A percentile compares a stretch with the other conserved stretches of the same genome.
phyloP scores from a whole-genome alignment of 371 early-diverging fungal species.

The Basidiobolus meristosporus region DNA sequence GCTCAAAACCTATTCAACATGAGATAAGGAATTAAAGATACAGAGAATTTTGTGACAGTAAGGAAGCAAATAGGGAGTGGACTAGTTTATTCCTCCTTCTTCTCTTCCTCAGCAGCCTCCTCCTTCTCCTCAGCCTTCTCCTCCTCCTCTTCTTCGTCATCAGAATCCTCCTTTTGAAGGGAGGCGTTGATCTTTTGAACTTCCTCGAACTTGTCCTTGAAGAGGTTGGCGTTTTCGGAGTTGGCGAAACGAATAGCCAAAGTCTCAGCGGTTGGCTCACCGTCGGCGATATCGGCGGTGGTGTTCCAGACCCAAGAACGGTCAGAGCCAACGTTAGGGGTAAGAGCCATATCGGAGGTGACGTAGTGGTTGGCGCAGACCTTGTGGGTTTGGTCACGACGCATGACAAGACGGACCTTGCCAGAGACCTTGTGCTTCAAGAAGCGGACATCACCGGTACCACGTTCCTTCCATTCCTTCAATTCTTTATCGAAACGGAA shows the following conservation, averaged over 20 bases:
- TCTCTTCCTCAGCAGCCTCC: slow-evolving; percentile 5
- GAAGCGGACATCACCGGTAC: slow-evolving; percentile 90
- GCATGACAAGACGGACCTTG: slow-evolving; percentile 88
- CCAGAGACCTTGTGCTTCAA: slow-evolving; percentile 73
- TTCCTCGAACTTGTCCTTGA: slow-evolving; percentile 48
- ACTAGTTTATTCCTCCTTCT: slow-evolving; percentile 2
- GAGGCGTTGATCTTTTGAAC: slow-evolving; percentile 27
- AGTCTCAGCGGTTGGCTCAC: slow-evolving; percentile 58
- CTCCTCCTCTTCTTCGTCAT: slow-evolving; percentile 4
- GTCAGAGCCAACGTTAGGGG: slow-evolving; percentile 89
- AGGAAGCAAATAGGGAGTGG: too few species aligned
- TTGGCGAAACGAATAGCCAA: slow-evolving; percentile 94
- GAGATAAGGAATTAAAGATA: too few species aligned
- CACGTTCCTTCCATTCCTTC: slow-evolving; percentile 97
- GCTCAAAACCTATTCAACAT: too few species aligned
- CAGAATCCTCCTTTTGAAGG: slow-evolving; percentile 3
- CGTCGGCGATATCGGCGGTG: slow-evolving; percentile 77
- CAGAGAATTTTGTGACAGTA: too few species aligned
- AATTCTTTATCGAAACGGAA: slow-evolving; percentile 82
- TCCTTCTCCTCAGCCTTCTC: slow-evolving; percentile 5
- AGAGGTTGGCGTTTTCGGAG: slow-evolving; percentile 54
- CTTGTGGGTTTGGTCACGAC: slow-evolving; percentile 93
- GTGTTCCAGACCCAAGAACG: slow-evolving; percentile 95
- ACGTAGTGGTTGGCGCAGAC: slow-evolving; percentile 96
- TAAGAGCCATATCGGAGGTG: slow-evolving; percentile 66